Conservation (phyloP, 768 basidiomycete genomes). For the Amanita inopinata region DNA sequence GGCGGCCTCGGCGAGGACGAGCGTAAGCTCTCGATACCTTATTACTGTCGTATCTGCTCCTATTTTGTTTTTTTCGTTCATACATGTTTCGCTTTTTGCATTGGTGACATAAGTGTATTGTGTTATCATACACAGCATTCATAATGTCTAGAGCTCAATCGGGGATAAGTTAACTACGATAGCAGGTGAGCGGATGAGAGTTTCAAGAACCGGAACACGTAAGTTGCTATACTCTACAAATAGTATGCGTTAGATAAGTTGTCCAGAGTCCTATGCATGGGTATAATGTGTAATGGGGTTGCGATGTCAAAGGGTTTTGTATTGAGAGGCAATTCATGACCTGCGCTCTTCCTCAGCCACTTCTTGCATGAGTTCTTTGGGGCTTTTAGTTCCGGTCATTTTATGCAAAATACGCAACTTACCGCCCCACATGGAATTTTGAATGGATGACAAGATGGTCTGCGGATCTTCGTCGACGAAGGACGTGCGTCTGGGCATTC, state of each 20-base stretch:
- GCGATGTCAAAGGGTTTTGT: neutral
- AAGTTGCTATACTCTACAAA: constrained; percentile 8
- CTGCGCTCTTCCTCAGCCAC: constrained; percentile 17
- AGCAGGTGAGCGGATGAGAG: too few species aligned
- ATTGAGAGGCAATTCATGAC: neutral
- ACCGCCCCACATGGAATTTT: constrained; percentile 70
- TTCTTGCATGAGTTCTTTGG: constrained; percentile 22
- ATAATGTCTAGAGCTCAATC: neutral
- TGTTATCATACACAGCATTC: neutral
- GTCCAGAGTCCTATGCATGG: neutral
- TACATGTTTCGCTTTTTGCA: neutral
- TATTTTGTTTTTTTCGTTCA: neutral
- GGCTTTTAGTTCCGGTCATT: neutral
- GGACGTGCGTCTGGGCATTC: constrained; percentile 30
- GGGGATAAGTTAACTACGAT: too few species aligned
- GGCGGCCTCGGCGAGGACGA: constrained; percentile 3
- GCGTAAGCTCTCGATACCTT: neutral
- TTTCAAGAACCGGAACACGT: too few species aligned
- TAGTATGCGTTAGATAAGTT: neutral
- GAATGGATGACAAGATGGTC: constrained; percentile 46
- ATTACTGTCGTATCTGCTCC: neutral
- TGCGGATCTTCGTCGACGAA: constrained; percentile 36
- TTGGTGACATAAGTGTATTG: neutral
- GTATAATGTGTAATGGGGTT: neutral
- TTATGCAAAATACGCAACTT: constrained; percentile 20